Conservation (phyloP, 2,329 filamentous ascomycete genomes). For the Myriosclerotinia duriaeana region DNA sequence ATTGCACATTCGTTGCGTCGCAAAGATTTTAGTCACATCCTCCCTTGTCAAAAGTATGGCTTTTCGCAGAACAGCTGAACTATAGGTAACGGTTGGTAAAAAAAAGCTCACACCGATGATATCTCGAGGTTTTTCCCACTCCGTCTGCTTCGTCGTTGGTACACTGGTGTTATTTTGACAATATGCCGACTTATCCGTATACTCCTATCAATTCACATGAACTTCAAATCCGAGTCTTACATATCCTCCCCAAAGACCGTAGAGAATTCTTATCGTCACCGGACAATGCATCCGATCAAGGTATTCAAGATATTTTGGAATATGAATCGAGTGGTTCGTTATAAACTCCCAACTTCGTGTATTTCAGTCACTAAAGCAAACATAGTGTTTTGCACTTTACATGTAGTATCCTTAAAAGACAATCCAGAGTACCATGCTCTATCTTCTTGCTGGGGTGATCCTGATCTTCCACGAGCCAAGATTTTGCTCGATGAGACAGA, state of each 20-base stretch:
- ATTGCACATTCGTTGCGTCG: no score
- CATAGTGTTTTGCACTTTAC: conserved; percentile 5
- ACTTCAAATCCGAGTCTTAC: conserved; percentile 13
- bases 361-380: neutral
- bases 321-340: neutral
- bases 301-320: neutral
- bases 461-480: neutral
- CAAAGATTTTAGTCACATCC: no score
- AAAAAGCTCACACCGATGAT: neutral
- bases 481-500: conserved; percentile 23
- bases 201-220: neutral
- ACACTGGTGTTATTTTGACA: neutral
- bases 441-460: conserved; percentile 24
- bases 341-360: neutral
- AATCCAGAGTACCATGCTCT: conserved; percentile 19
- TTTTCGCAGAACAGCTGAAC: neutral
- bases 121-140: neutral
- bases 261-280: no score
- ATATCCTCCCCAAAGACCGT: neutral
- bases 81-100: neutral
- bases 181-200: conserved; percentile 9
- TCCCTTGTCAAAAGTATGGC: no score
- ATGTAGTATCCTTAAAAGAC: conserved; percentile 7
- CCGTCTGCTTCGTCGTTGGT: neutral
- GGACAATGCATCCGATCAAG: neutral